A percentile compares a stretch with the other conserved stretches of the same genome.
Conservation (phyloP, 169 alveolate genomes). For the Eimeria acervulina region DNA sequence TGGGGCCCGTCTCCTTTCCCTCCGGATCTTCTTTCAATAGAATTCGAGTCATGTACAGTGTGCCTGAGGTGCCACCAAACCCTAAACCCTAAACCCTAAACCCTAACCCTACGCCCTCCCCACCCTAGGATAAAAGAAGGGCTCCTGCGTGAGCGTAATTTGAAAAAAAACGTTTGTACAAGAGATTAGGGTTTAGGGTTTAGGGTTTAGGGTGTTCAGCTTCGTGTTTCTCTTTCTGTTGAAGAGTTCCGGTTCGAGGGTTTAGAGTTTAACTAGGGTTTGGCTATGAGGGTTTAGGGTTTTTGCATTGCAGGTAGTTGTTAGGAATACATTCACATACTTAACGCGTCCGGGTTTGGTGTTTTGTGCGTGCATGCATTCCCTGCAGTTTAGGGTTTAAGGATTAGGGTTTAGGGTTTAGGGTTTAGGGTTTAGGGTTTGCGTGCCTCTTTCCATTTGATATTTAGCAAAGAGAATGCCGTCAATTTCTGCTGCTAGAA, state of each 20-base stretch:
- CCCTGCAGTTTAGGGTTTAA: not conserved
- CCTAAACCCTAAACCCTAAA: constrained; percentile 14
- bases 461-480: constrained; percentile 30
- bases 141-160: no score
- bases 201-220: not conserved
- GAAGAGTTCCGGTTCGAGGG: no score
- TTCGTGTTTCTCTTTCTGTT: no score
- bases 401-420: constrained; percentile 34
- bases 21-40: constrained; percentile 43
- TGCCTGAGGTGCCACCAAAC: constrained; percentile 43
- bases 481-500: constrained; percentile 37
- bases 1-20: constrained; percentile 14
- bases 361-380: no score
- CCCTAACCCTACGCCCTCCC: not conserved
- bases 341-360: no score
- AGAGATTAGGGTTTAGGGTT: not conserved
- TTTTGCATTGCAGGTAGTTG: not conserved
- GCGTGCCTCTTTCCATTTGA: not conserved
- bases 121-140: no score
- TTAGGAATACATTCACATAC: not conserved
- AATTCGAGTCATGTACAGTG: constrained; percentile 70
- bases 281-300: not conserved
- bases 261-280: no score
- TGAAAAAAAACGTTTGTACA: no score
- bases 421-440: constrained; percentile 58